A percentile compares a stretch with the other conserved stretches of the same genome.
These are phyloP conservation scores for Pleurotus giganteus DNA, from an alignment of 768 basidiomycete genomes.

Conservation along the genomic window DNA sequence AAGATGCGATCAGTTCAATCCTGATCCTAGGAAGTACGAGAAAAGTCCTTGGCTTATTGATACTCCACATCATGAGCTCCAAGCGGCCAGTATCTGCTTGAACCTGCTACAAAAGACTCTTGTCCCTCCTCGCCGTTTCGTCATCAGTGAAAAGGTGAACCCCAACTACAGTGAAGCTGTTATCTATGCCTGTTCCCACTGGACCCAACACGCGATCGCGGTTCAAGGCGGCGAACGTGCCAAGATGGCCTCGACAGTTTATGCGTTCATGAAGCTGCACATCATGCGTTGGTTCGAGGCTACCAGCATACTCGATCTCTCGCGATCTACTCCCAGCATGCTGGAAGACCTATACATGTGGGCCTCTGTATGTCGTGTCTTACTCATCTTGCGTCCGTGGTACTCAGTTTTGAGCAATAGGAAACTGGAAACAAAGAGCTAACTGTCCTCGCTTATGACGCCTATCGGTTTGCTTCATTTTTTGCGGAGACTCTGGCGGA, in stretches of 20 bases:
- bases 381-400: background rate
- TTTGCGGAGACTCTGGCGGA: conserved; percentile 6
- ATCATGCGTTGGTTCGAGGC: conserved; percentile 9
- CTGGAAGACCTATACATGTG: conserved; percentile 5
- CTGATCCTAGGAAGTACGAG: background rate
- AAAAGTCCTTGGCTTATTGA: conserved; percentile 8
- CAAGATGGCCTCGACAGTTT: background rate
- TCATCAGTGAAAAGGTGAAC: background rate
- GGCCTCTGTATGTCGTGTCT: background rate
- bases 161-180: conserved; percentile 1
- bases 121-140: background rate
- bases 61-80: background rate
- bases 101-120: background rate
- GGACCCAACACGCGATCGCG: conserved; percentile 8
- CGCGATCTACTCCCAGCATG: background rate
- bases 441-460: conserved; percentile 1
- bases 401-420: background rate
- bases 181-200: conserved; percentile 8
- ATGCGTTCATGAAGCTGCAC: conserved; percentile 2
- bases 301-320: background rate
- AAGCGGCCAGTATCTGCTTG: conserved; percentile 4
- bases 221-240: background rate
- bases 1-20: conserved; percentile 2
- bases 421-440: background rate
- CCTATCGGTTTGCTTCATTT: conserved; percentile 4